Conservation (phyloP, 73 alveolate species). For the Paramecium primaurelia region DNA sequence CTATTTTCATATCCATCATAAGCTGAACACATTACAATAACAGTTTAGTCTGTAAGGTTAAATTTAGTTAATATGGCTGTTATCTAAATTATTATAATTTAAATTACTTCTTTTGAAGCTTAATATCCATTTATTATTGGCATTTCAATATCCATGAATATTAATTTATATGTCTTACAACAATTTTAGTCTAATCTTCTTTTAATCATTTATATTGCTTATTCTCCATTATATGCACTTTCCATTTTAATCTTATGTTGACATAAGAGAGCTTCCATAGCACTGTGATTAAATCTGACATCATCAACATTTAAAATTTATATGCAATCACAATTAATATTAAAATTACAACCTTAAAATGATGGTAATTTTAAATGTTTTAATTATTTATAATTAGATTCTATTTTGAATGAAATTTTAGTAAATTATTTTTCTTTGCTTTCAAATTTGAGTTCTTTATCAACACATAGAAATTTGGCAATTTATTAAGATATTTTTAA, state of each 20-base stretch:
- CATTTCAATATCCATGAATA: conserved; percentile 38
- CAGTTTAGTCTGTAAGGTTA: background rate
- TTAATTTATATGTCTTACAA: background rate
- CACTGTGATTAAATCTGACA: conserved; percentile 14
- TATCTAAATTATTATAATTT: background rate
- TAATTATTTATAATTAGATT: background rate
- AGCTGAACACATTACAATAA: background rate
- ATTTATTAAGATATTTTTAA: background rate
- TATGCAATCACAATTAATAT: background rate
- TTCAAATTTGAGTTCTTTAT: background rate
- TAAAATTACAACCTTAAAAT: background rate
- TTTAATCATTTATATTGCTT: background rate
- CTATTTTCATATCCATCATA: background rate
- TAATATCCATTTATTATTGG: conserved; percentile 7
- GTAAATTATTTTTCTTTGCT: background rate
- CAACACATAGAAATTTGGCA: conserved; percentile 20
- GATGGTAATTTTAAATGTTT: background rate
- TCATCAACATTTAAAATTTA: conserved; percentile 7
- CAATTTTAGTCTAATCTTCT: background rate
- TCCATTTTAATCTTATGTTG: background rate
- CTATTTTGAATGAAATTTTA: background rate
- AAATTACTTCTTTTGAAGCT: conserved; percentile 6
- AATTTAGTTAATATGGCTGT: background rate
- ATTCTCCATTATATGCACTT: conserved; percentile 25
- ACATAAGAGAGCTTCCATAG: background rate